Conservation (phyloP, 768 basidiomycete genomes). For the Lenzites betulinus region DNA sequence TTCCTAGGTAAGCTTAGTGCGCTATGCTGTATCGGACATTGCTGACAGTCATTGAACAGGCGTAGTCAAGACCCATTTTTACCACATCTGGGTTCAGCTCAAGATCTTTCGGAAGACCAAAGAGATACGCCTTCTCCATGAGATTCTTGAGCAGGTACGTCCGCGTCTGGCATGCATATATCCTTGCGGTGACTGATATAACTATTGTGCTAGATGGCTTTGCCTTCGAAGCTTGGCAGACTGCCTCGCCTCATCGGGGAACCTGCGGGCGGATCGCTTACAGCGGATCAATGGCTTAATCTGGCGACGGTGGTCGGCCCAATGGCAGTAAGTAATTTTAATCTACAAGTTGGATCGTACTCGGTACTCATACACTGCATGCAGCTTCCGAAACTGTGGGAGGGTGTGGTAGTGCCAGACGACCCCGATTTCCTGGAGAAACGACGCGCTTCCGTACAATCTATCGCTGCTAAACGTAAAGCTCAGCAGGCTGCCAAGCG, state of each 20-base stretch:
- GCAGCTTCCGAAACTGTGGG: background rate
- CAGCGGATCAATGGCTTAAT: slow-evolving; percentile 28
- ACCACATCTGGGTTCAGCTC: slow-evolving; percentile 14
- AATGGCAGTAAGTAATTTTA: no score
- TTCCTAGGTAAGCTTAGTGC: slow-evolving; percentile 6
- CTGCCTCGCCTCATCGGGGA: slow-evolving; percentile 12
- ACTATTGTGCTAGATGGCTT: slow-evolving; percentile 25
- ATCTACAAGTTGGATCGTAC: no score
- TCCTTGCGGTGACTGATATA: no score
- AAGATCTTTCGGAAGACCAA: slow-evolving; percentile 15
- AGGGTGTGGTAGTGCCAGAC: background rate
- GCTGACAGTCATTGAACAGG: background rate
- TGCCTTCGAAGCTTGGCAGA: slow-evolving; percentile 31
- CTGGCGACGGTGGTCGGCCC: slow-evolving; percentile 34
- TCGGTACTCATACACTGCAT: background rate
- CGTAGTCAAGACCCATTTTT: slow-evolving; percentile 19
- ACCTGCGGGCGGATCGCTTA: slow-evolving; percentile 12
- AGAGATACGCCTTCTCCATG: slow-evolving; percentile 15
- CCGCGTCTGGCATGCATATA: no score
- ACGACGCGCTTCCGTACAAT: background rate
- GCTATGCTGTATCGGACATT: background rate
- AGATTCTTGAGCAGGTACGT: slow-evolving; percentile 12
- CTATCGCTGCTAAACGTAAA: background rate
- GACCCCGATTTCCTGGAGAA: background rate
- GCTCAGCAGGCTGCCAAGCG: background rate